phyloP scores from a whole-genome alignment of 495 filamentous ascomycete genomes.

The Rostrohypoxylon terebratum region DNA sequence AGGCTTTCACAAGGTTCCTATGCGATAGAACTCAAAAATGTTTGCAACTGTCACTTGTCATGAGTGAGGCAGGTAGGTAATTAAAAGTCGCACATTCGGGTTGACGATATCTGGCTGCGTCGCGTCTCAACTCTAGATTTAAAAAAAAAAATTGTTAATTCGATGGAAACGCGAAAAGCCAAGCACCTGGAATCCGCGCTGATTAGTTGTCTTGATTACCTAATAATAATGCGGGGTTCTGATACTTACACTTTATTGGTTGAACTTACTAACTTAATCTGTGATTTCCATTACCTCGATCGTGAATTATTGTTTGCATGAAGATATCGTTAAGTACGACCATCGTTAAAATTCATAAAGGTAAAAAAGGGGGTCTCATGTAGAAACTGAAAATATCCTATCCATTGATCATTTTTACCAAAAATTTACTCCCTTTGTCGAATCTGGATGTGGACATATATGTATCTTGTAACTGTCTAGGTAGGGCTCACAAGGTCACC shows the following conservation, averaged over 20 bases:
- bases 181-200: background rate
- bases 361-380: background rate
- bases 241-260: background rate
- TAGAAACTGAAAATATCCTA: no score
- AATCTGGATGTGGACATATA: no score
- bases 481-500: no score
- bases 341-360: background rate
- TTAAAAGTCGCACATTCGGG: background rate
- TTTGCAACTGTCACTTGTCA: background rate
- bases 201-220: background rate
- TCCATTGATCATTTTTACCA: no score
- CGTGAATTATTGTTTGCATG: background rate
- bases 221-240: background rate
- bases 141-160: background rate
- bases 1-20: background rate
- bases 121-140: background rate
- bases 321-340: background rate
- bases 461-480: no score
- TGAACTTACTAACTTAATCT: background rate
- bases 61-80: background rate
- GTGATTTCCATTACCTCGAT: background rate
- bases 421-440: no score
- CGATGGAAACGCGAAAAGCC: conserved; percentile 8
- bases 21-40: background rate
- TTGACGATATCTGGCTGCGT: conserved; percentile 9